Evolutionary conservation across 495 filamentous ascomycete species (phyloP), one percentile per base, ranked within the genome.

Genomic region (Penicillium parvum): DNA sequence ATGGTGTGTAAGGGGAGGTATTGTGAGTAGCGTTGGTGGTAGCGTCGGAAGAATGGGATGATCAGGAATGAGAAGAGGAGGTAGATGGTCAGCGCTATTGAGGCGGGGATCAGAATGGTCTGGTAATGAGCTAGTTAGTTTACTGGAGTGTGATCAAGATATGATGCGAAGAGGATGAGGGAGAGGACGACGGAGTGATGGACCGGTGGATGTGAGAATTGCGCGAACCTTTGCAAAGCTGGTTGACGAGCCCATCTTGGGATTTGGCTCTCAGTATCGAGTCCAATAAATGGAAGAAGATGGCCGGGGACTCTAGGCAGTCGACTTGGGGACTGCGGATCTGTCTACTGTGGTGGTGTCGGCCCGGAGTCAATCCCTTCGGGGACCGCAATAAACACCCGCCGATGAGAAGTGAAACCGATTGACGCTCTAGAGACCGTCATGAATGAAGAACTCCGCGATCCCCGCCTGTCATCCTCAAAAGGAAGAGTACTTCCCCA

Each of bases 41-140:
- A 85, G 35, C 77, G 78, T 20, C 77, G 83, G 76, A 87, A 85
- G 51, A 88, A 65, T 3, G 90, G 90, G 27, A 90, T 55, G 60
- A 91, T 52, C 38, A 86, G 56, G 61, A 84, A 87, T 38, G 79
- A 82, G 34, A 83, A 60, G 32, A 85, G 47, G 57, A 91, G 64
- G 65, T 88, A 95, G 54, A 95, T 69, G 34, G 78, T 58, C 37
- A 89, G 72, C 27, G 88, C 85, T 61, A 92, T 84, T 46, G 85
- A 45, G 40, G 86, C 85, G 3, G 90, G 90, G 36, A 90, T 70
- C 50, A 90, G 61, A 33, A 96, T 64, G 3, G 84, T 87, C 88
- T 96, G 43, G 16, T 20, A 20, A 68, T 66, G 20, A 33, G 34
- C 47, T 28, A 35, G 44, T 42, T 36, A 33, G 22, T 52, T 44